These are phyloP conservation scores for Eucalyptus victrix DNA, from an alignment of 345 rosid species.

Conservation along the genomic window DNA sequence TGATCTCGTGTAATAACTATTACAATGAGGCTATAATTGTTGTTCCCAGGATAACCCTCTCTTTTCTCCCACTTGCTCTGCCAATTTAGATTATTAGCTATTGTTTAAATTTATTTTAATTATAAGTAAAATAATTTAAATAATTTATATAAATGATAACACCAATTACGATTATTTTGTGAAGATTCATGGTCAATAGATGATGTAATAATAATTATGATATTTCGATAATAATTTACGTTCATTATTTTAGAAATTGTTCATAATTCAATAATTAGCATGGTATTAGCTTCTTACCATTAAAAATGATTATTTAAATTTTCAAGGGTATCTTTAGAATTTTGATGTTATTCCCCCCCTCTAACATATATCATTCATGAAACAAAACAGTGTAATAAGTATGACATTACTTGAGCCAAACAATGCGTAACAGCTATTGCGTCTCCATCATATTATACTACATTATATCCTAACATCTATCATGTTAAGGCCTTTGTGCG, in stretches of 20 bases:
- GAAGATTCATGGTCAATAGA: background rate
- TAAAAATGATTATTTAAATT: background rate
- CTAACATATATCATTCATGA: background rate
- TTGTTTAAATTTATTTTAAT: background rate
- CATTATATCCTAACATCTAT: background rate
- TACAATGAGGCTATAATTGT: background rate
- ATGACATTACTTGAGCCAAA: background rate
- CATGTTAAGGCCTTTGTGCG: background rate
- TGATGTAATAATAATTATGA: background rate
- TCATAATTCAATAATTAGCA: background rate
- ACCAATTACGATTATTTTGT: background rate
- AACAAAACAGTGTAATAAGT: background rate
- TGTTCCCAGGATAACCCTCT: rapidly evolving
- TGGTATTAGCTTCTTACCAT: background rate
- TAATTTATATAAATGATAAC: background rate
- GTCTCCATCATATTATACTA: background rate
- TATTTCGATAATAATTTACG: background rate
- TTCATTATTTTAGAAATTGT: background rate
- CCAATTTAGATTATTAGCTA: background rate
- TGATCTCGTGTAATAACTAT: background rate
- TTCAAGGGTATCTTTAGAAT: background rate
- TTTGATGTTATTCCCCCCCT: background rate
- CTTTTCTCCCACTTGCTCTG: background rate
- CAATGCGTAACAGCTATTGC: background rate
- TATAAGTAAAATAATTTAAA: background rate